Evolutionary conservation across 176 grass and related monocot genomes (phyloP).

Genomic region (Otatea glauca): DNA sequence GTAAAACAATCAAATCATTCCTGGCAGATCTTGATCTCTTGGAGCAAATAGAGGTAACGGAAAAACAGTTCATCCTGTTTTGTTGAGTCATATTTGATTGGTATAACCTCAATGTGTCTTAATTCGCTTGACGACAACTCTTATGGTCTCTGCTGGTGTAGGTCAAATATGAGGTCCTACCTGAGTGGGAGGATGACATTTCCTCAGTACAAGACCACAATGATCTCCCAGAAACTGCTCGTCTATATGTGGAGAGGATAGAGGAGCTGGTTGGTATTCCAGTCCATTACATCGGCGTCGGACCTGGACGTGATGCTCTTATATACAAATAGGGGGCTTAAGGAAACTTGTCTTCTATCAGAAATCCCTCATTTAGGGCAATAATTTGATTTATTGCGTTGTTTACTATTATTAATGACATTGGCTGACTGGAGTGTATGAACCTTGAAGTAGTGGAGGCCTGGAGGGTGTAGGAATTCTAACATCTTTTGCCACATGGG

Average conservation of each 20-base stretch:
- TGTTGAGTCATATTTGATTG: background rate
- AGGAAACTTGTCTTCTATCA: background rate
- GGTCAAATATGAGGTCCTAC: slow-evolving; percentile 87
- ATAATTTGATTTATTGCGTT: background rate
- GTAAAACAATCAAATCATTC: slow-evolving; percentile 60
- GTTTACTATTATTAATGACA: background rate
- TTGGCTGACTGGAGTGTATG: background rate
- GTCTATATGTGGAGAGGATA: slow-evolving; percentile 80
- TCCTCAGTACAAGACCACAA: slow-evolving; percentile 68
- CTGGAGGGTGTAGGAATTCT: slow-evolving; percentile 10
- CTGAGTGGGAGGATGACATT: slow-evolving; percentile 83
- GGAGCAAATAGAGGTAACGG: slow-evolving; percentile 67
- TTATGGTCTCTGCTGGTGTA: slow-evolving; percentile 48
- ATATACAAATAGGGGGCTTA: slow-evolving; percentile 69
- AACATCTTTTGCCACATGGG: background rate
- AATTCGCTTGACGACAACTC: background rate
- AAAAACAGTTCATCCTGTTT: background rate
- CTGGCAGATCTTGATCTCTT: slow-evolving; percentile 67
- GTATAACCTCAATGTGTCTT: background rate
- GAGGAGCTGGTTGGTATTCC: slow-evolving; percentile 87
- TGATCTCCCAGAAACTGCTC: slow-evolving; percentile 72
- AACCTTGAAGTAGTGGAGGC: background rate
- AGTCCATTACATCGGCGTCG: slow-evolving; percentile 85
- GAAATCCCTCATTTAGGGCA: background rate
- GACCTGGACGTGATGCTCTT: slow-evolving; percentile 84